Base-by-base conservation (phyloP, 2,329 filamentous ascomycete species). In the Cordyceps pruinosa region DNA sequence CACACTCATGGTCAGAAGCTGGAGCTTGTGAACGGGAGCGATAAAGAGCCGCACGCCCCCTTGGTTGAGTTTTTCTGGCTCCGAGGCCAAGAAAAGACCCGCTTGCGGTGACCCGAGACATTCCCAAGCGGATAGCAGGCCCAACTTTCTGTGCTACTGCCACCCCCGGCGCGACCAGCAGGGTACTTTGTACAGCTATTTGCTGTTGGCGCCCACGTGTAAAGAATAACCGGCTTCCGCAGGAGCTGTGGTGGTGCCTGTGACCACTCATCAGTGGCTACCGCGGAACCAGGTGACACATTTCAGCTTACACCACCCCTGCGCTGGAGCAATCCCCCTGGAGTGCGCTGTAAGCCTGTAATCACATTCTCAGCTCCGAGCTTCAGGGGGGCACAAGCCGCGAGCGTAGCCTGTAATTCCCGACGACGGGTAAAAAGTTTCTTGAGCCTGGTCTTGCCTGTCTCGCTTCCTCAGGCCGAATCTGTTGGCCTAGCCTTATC, bases 391-490 rank as follows among this genome's bases (percentile, higher is more conserved):
- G 45, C 41, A 42, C 28, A 37, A 39, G 42, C 44, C 23, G 42
- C 10, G 25, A 41, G 35, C 3, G 35, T 10, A 32, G 5, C n/a
- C n/a, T 6, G 46, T 44, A 42, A 50, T 56, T 50, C 45, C 46
- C 45, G 44, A 56, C 19, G n/a, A 56, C 51, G 8, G 30, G 41
- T 12, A 37, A 41, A 41, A 41, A 47, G 23, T 26, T 5, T 47
- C 42, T 30, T 39, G n/a, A n/a, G n/a, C n/a, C n/a, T n/a, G n/a
- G n/a, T n/a, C n/a, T n/a, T n/a, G n/a, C n/a, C 32, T 49, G 26
- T 50, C 42, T 57, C 46, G 55, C 55, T 58, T 58, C 56, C 56
- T 58, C 48, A 58, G 56, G 56, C 56, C 37, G 37, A 56, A 56
- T 50, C 45, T 56, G 53, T 44, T 25, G 21, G 44, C 53, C 21